Evolutionary conservation across 495 filamentous ascomycete species (phyloP).

Genomic region (Penicillium pancosmium): DNA sequence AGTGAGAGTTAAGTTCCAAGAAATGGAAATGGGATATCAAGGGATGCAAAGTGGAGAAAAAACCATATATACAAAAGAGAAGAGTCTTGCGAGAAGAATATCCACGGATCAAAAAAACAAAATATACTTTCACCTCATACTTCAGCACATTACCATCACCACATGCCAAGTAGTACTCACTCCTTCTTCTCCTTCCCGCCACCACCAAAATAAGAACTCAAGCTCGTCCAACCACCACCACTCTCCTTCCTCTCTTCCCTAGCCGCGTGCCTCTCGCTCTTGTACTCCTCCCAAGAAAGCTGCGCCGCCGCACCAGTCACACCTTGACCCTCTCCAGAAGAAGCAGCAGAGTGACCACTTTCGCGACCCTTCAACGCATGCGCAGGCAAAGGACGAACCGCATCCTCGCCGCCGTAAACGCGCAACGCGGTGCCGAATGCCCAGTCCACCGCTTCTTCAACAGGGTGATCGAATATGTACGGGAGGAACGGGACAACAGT

Average conservation of each 20-base stretch:
- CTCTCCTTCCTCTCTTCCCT: constrained; percentile 31
- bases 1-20: too few relatives aligned
- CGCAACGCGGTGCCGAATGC: constrained; percentile 78
- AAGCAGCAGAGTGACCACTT: too few relatives aligned
- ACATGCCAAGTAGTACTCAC: constrained; percentile 4
- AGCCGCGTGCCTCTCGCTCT: constrained; percentile 34
- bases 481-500: constrained; percentile 87
- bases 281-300: constrained; percentile 46
- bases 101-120: neutral
- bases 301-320: constrained; percentile 18
- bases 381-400: constrained; percentile 43
- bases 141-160: neutral
- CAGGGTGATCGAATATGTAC: constrained; percentile 87
- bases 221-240: constrained; percentile 21
- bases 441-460: constrained; percentile 90
- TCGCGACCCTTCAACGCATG: neutral
- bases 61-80: constrained; percentile 5
- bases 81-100: neutral
- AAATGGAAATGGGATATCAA: neutral
- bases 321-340: neutral
- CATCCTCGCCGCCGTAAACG: constrained; percentile 65
- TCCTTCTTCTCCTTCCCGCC: constrained; percentile 37
- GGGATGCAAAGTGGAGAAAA: neutral
- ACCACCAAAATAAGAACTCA: constrained; percentile 14
- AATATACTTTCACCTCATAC: neutral